Base-by-base conservation (phyloP, 129 eudicot species). In the Smallanthus sonchifolius region DNA sequence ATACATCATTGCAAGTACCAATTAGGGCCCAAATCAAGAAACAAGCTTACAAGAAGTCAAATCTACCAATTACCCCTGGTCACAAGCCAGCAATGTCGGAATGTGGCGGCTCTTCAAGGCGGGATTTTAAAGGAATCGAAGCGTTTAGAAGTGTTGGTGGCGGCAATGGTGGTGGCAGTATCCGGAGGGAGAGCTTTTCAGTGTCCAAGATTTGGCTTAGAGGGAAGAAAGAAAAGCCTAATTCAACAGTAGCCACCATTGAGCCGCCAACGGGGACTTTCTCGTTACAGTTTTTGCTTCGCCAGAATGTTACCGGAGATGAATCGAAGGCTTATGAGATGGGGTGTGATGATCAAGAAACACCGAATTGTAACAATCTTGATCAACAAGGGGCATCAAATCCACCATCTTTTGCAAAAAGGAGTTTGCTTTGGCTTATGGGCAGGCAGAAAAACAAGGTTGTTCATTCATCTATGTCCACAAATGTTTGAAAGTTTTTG, bases 141-240 rank as follows among this genome's bases (percentile, higher is more conserved):
- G 84, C 81, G 10, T 81, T 57, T 59, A 87, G 60, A 47, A 74
- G 74, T 39, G 51, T 44, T 67, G 74, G 79, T 51, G 81, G 62
- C 28, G 44, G 67, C 34, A 72, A 59, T 20, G 51, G 67, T 20
- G 71, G 77, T 28, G 82, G 83, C 43, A 74, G 54, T 65, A 72
- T 79, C 30, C 84, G 73, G 40, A 82, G 81, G 69, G 96, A 89
- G 75, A 87, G 91, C 20, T 87, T 90, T 83, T 93, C 97, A 0
- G 63, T 89, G 37, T 92, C 98, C 9, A 87, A 90, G 65, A 93
- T 87, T 81, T 93, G 98, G 97, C 81, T 88, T 34, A 81, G 96
- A 82, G 91, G 91, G 39, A 82, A 82, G 80, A 82, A 81, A 74
- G 92, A 88, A 35, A 83, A 76, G 80, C 59, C 82, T 54, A 80